A percentile compares a stretch with the other conserved stretches of the same genome.
Conservation (phyloP, 1,284 basidiomycete species). For the Irpex sp. region DNA sequence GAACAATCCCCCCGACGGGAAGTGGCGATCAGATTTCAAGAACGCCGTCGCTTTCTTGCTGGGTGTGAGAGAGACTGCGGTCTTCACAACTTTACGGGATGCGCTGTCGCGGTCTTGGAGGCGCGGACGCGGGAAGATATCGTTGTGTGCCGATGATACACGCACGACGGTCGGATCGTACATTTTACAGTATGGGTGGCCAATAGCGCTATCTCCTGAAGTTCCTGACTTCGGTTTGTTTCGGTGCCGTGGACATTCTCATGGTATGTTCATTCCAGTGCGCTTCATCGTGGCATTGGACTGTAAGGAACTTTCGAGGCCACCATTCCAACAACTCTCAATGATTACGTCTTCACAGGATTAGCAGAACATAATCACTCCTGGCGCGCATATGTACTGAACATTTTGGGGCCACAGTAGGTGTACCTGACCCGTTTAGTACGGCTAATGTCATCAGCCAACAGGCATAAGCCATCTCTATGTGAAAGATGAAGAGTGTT, state of each 20-base stretch:
- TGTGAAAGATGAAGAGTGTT: not conserved
- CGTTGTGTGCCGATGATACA: not conserved
- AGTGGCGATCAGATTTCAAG: not conserved
- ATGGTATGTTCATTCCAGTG: not conserved
- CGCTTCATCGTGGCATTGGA: not conserved
- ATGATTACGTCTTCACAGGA: not conserved
- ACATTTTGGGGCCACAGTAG: not conserved
- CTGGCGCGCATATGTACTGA: not conserved
- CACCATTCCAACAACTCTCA: not conserved
- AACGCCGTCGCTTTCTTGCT: not conserved
- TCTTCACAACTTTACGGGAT: not conserved
- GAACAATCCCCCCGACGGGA: not conserved
- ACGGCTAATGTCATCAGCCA: not conserved
- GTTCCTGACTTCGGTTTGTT: not conserved
- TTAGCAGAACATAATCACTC: not conserved
- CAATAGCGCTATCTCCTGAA: not conserved
- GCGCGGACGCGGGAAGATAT: not conserved
- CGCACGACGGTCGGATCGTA: not conserved
- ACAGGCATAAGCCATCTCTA: not conserved
- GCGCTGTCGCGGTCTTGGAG: not conserved
- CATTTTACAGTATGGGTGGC: not conserved
- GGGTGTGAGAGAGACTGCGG: not conserved
- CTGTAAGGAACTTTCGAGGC: not conserved
- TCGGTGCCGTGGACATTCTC: not conserved
- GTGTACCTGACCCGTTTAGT: not conserved